These are phyloP conservation scores for Solanum lycopersicoides DNA, from an alignment of 257 asterid genomes.

Conservation along the genomic window DNA sequence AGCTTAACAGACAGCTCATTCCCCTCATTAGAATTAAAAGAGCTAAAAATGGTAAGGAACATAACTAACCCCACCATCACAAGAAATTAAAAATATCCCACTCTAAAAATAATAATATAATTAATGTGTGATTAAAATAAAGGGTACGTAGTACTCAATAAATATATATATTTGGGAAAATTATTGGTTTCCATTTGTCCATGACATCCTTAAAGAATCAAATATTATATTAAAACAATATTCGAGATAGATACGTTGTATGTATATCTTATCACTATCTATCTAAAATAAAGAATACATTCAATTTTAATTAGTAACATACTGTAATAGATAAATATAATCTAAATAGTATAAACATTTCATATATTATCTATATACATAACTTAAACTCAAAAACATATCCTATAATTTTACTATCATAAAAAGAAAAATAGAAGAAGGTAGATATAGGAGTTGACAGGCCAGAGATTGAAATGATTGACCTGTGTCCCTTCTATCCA, in stretches of 20 bases:
- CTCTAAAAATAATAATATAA: neutral
- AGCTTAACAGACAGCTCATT: slow-evolving; percentile 32
- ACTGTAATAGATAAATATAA: neutral
- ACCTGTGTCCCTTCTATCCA: slow-evolving; percentile 61
- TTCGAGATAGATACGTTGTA: rapidly evolving
- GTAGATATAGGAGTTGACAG: slow-evolving; percentile 37
- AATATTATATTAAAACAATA: neutral
- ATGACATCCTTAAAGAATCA: neutral
- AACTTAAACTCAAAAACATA: neutral
- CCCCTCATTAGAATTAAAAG: slow-evolving; percentile 7
- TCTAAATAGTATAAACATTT: neutral
- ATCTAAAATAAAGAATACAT: rapidly evolving
- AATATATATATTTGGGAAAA: neutral
- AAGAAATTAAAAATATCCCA: slow-evolving; percentile 22
- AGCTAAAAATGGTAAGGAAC: slow-evolving; percentile 24
- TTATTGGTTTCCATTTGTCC: neutral
- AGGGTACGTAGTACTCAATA: neutral
- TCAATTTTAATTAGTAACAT: neutral
- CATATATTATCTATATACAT: neutral
- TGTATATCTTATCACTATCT: neutral
- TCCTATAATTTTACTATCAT: neutral
- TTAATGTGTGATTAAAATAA: neutral
- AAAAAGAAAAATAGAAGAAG: neutral
- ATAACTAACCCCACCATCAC: slow-evolving; percentile 26
- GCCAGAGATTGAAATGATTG: slow-evolving; percentile 52